phyloP scores from a whole-genome alignment of 305 asterid genomes.

The Solanum aculeatissimum region DNA sequence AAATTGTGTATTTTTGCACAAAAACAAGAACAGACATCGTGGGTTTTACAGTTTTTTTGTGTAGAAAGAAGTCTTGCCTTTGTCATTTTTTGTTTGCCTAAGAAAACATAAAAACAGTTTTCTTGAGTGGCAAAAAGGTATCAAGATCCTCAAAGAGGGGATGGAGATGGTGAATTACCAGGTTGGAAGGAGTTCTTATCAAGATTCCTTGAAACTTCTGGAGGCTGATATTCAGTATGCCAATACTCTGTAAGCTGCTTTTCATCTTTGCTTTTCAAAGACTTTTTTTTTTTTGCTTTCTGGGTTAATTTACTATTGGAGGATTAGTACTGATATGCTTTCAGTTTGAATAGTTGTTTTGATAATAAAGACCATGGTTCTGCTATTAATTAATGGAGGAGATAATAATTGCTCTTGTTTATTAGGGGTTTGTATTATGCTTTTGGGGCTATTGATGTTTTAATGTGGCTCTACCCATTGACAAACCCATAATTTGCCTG shows the following conservation, averaged over 20 bases:
- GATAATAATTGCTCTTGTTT: background rate
- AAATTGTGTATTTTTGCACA: background rate
- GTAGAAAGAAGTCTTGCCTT: conserved; percentile 5
- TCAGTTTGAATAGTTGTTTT: background rate
- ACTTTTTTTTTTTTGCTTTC: background rate
- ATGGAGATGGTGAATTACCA: conserved; percentile 71
- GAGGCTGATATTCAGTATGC: conserved; percentile 85
- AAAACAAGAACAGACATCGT: conserved; percentile 17
- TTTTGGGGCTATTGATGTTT: background rate
- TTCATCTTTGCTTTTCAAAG: background rate
- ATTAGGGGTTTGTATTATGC: background rate
- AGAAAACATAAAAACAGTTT: conserved; percentile 7
- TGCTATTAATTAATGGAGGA: background rate
- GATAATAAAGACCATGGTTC: background rate
- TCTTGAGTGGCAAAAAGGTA: conserved; percentile 3
- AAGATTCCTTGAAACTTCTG: conserved; percentile 59
- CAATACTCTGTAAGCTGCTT: conserved; percentile 57
- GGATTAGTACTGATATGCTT: background rate
- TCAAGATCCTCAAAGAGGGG: background rate
- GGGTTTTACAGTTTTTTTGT: conserved; percentile 17
- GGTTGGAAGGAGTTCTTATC: conserved; percentile 52
- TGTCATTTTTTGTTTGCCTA: conserved; percentile 8
- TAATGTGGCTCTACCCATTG: background rate
- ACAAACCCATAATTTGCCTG: background rate
- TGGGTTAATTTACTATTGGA: background rate